Base-by-base conservation (phyloP, 768 basidiomycete genomes). In the Collybia mongolica region DNA sequence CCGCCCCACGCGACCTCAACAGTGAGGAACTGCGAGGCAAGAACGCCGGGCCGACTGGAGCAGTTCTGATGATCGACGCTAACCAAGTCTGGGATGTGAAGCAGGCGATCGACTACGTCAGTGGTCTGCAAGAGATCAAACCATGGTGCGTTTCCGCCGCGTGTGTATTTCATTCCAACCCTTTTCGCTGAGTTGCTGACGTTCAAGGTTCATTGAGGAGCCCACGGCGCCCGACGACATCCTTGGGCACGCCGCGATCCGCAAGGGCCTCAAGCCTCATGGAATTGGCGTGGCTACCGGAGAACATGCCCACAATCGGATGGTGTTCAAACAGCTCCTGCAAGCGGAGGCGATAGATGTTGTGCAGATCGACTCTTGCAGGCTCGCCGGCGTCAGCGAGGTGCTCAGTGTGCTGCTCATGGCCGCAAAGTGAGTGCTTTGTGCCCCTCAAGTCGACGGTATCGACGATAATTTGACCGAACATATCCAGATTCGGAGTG, bases 1-100 rank as follows among this genome's bases (percentile, higher is more conserved):
- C 70, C 9, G 65, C 73, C 46, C 78, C 79, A 26, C 80, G 83
- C 44, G 82, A 89, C 64, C 83, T 84, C 17, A 72, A 73, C 39
- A 71, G 80, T 52, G 73, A 77, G 42, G 88, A 74, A 38, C 72
- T 97, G 28, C 77, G 72, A 36, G 92, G 87, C 3, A 98, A 97
- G 79, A 97, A 97, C 55, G 93, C 94, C 3, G 93, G 95, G 5
- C 93, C 93, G 8, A 93, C 93, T 0, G 95, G 96, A 4, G 83
- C 88, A 26, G 95, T 98, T 39, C 74, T 98, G 40, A 98, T 98
- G 95, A 90, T 98, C 54, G 95, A 98, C 67, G 90, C 95, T 35
- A 98, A 98, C 69, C 95, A 97, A 68, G 88, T 95, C 5, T 95
- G 91, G 91, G 94, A 96, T 58, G 96, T 98, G 14, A 76, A 84